Conservation (phyloP, 2,329 filamentous ascomycete genomes). For the Fusarium sp. region DNA sequence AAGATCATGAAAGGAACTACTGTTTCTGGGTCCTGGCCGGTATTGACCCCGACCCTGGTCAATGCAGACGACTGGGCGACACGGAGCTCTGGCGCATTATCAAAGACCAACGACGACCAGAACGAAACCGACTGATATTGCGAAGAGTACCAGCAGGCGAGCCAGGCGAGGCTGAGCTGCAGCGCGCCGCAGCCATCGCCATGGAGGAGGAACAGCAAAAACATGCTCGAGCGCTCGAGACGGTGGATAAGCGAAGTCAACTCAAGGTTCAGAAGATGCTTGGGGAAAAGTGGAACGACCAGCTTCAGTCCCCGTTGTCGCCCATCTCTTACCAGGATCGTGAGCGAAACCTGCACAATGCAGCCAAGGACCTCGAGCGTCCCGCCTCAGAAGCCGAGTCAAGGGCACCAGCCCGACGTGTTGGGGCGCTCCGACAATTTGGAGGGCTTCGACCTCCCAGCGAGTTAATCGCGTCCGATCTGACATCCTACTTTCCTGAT, state of each 20-base stretch:
- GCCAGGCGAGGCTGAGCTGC: constrained; percentile 86
- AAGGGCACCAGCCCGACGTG: constrained; percentile 57
- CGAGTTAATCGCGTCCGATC: constrained; percentile 95
- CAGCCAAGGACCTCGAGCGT: constrained; percentile 68
- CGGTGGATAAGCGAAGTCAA: constrained; percentile 80
- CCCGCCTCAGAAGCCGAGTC: constrained; percentile 62
- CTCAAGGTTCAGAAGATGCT: constrained; percentile 89
- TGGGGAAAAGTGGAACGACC: constrained; percentile 86
- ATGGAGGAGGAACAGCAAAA: constrained; percentile 85
- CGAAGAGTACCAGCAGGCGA: constrained; percentile 93
- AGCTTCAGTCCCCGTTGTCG: constrained; percentile 85
- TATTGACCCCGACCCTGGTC: constrained; percentile 81
- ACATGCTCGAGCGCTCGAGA: constrained; percentile 72
- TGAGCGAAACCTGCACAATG: constrained; percentile 73
- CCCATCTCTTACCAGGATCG: constrained; percentile 79
- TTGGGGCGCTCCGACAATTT: constrained; percentile 77
- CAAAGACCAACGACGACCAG: constrained; percentile 84
- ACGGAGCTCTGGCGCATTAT: constrained; percentile 91
- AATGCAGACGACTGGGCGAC: constrained; percentile 86
- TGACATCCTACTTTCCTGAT: constrained; percentile 97
- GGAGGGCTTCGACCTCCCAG: constrained; percentile 93
- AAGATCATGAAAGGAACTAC: constrained; percentile 93
- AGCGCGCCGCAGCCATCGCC: constrained; percentile 88
- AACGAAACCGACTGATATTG: constrained; percentile 90
- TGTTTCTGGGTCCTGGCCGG: constrained; percentile 96